phyloP scores from a whole-genome alignment of 768 basidiomycete species.

The Paxillus involutus region DNA sequence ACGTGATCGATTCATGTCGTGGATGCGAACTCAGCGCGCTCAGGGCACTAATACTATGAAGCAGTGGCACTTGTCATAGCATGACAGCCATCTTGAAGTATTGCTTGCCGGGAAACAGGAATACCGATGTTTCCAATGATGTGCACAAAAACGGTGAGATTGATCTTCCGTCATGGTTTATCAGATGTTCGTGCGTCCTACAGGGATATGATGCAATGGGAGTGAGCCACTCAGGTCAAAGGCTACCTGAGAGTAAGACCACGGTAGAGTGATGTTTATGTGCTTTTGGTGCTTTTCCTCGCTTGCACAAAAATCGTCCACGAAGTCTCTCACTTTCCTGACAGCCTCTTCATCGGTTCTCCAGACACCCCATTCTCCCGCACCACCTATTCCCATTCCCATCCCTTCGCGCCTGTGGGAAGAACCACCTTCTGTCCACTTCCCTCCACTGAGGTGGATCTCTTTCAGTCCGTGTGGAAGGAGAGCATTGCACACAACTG shows the following conservation, averaged over 20 bases:
- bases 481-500: conserved; percentile 46
- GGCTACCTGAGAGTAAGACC: too few species aligned
- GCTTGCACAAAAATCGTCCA: conserved; percentile 30
- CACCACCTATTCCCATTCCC: conserved; percentile 63
- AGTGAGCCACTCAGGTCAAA: too few species aligned
- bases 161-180: too few species aligned
- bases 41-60: too few species aligned
- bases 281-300: neutral
- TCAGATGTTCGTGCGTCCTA: too few species aligned
- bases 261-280: neutral
- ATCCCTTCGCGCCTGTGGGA: conserved; percentile 52
- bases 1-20: conserved; percentile 23
- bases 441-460: conserved; percentile 74
- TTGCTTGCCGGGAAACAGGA: too few species aligned
- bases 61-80: neutral
- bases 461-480: conserved; percentile 60
- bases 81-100: too few species aligned
- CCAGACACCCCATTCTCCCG: conserved; percentile 70
- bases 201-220: too few species aligned
- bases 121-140: too few species aligned
- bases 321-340: conserved; percentile 47
- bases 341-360: conserved; percentile 54
- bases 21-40: neutral
- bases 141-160: too few species aligned
- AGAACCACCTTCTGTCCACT: conserved; percentile 59